Percentiles rank a stretch among this genome's conserved stretches.
Conservation (phyloP, 306 rosid genomes). For the Cucumis melo region DNA sequence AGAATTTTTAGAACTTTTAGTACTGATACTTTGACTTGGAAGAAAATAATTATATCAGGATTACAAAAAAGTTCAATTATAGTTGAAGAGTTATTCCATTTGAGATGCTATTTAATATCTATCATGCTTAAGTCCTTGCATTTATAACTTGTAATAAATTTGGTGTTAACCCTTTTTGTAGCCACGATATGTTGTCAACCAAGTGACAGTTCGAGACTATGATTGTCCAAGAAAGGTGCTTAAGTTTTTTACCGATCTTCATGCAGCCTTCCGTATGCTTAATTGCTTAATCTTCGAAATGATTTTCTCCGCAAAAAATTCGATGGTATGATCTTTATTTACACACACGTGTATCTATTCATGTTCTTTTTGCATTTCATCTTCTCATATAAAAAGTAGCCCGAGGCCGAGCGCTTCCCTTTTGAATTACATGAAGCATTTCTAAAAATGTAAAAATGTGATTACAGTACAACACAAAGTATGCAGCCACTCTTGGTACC, state of each 20-base stretch:
- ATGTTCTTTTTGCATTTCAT: not conserved
- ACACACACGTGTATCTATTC: not conserved
- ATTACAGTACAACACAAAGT: too few species aligned
- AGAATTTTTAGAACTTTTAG: conserved; percentile 10
- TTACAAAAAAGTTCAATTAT: not conserved
- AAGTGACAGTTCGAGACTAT: conserved; percentile 86
- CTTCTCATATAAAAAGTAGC: not conserved
- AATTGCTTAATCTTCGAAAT: conserved; percentile 85
- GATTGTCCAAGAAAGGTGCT: conserved; percentile 88
- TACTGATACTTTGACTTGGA: not conserved
- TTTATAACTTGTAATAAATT: not conserved
- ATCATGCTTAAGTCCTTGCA: not conserved
- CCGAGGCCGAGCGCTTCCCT: conserved; percentile 37
- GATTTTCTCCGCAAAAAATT: conserved; percentile 90
- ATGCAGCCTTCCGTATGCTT: conserved; percentile 90
- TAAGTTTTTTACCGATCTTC: conserved; percentile 81
- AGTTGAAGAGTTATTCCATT: not conserved
- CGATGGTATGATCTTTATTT: conserved; percentile 41
- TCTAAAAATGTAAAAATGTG: too few species aligned
- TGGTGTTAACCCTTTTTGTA: conserved; percentile 22
- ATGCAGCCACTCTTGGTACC: too few species aligned
- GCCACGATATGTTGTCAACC: conserved; percentile 98
- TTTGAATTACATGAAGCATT: too few species aligned
- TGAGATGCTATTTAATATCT: not conserved
- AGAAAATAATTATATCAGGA: not conserved